These are phyloP conservation scores for Teratosphaeria nubilosa DNA, from an alignment of 2,329 filamentous ascomycete genomes.

Conservation along the genomic window DNA sequence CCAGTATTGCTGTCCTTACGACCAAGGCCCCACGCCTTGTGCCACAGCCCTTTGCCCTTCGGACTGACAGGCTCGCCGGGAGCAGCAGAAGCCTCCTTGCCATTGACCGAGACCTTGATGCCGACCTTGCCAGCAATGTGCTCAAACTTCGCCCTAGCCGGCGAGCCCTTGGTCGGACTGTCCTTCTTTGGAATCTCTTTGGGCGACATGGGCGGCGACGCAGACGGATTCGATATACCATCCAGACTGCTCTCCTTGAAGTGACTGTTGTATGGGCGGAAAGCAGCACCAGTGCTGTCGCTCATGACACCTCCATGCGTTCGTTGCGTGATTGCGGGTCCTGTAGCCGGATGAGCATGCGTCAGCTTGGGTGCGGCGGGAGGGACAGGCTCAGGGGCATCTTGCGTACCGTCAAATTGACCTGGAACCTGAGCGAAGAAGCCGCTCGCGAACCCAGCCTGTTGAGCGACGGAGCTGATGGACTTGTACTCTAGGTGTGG, in stretches of 20 bases:
- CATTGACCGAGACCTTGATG: slow-evolving; percentile 23
- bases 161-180: slow-evolving; percentile 24
- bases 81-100: slow-evolving; percentile 2
- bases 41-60: slow-evolving; percentile 4
- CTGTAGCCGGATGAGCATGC: slow-evolving; percentile 1
- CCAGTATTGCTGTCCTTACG: neutral
- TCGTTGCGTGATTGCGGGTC: slow-evolving; percentile 2
- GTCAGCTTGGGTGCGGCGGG: neutral
- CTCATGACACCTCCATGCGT: neutral
- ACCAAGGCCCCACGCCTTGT: slow-evolving; percentile 1
- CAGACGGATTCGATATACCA: slow-evolving; percentile 12
- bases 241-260: slow-evolving; percentile 19
- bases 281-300: neutral
- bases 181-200: slow-evolving; percentile 10
- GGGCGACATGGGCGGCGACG: slow-evolving; percentile 14
- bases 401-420: slow-evolving; percentile 21
- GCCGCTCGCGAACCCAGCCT: slow-evolving; percentile 20
- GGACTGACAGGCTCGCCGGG: neutral
- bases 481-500: slow-evolving; percentile 24
- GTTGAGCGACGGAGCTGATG: slow-evolving; percentile 20
- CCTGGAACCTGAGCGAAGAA: slow-evolving; percentile 19
- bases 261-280: slow-evolving; percentile 3
- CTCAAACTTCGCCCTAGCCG: slow-evolving; percentile 38
- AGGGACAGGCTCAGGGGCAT: slow-evolving; percentile 2
- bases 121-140: slow-evolving; percentile 38